Evolutionary conservation across 208 protist genomes (phyloP), one percentile per base, ranked within the genome.

Genomic region (Trypanosomatidae sp.): DNA sequence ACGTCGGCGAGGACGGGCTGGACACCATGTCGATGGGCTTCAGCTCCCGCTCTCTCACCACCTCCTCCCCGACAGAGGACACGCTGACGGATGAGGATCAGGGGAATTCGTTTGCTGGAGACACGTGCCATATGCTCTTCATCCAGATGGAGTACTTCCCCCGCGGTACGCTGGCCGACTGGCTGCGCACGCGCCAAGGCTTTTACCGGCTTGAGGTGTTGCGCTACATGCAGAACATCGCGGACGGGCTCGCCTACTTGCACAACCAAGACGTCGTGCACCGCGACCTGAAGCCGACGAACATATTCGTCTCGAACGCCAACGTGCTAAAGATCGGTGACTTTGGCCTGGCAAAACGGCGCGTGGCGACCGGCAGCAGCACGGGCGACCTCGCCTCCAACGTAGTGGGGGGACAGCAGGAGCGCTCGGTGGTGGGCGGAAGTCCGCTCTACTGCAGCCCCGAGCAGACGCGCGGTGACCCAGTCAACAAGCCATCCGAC

Each of bases 91-190:
- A 28, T 58, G 13, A 52, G 49, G 10, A 1, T 28, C 1, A 59
- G 73, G 53, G 43, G 2, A 69, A 72, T 36, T 66, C 68, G 15
- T 55, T 33, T 25, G 69, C 36, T 17, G 41, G 64, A 4, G 62
- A 62, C 13, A 87, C 66, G 17, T 92, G 84, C 59, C 80, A 79
- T 41, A 84, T 94, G 82, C 80, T 96, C 13, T 96, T 96, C 69
- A 96, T 96, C 46, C 89, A 94, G 73, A 94, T 93, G 87, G 91
- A 96, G 77, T 96, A 92, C 81, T 96, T 92, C 74, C 43, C 74
- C 4, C 75, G 64, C 25, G 91, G 91, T 12, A 96, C 91, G 25
- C 74, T 96, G 6, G 85, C 89, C 0, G 88, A 96, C 66, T 71
- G 84, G 69, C 79, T 96, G 64, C 53, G 73, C 19, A 50, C 66